phyloP scores from a whole-genome alignment of 768 basidiomycete genomes.

The Kwoniella botswanensis region DNA sequence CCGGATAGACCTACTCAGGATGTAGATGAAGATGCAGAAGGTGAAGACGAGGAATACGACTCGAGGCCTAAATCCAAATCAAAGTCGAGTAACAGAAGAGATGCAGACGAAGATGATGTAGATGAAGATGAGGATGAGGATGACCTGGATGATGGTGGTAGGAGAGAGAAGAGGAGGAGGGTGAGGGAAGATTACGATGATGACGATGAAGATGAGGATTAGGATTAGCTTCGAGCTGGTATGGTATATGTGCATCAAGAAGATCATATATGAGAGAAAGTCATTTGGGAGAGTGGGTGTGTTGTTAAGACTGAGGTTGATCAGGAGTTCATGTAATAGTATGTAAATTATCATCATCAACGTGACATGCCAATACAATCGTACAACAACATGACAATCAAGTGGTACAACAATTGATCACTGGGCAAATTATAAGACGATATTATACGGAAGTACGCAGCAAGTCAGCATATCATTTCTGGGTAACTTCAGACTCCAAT shows the following conservation, averaged over 20 bases:
- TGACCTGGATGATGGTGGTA: conserved; percentile 49
- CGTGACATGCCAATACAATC: background rate
- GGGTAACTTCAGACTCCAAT: conserved; percentile 11
- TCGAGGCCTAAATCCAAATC: background rate
- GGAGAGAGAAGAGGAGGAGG: conserved; percentile 38
- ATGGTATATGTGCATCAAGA: conserved; percentile 1
- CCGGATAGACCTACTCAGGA: conserved; percentile 16
- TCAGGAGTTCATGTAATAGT: conserved; percentile 8
- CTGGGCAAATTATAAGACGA: background rate
- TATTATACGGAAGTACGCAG: background rate
- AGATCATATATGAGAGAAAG: conserved; percentile 2
- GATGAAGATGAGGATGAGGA: conserved; percentile 86
- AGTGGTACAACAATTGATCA: too few relatives aligned
- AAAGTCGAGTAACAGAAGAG: background rate
- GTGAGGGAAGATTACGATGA: conserved; percentile 47
- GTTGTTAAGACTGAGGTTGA: conserved; percentile 2
- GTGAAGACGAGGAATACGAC: conserved; percentile 75
- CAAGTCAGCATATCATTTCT: background rate
- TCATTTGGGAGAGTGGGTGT: background rate
- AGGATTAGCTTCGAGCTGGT: background rate
- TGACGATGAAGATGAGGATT: conserved; percentile 40
- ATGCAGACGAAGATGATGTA: conserved; percentile 56
- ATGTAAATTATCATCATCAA: conserved; percentile 6
- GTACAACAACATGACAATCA: background rate
- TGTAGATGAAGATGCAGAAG: conserved; percentile 21